Evolutionary conservation across 768 basidiomycete species (phyloP), one percentile per base, ranked within the genome.

Genomic region (Gloeostereum incarnatum): DNA sequence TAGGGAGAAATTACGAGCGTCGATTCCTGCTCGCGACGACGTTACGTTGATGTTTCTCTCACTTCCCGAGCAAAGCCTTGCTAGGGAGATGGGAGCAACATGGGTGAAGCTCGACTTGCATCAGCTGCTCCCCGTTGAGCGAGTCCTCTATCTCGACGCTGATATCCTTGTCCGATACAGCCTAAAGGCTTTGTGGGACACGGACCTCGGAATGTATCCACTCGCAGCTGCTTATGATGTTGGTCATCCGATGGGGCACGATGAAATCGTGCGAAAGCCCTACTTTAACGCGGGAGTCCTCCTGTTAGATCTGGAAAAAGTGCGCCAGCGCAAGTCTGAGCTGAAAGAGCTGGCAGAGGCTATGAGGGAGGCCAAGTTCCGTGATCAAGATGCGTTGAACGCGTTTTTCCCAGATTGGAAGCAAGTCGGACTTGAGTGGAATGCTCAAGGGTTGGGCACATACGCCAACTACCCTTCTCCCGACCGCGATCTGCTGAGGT

Each of bases 281-380:
- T 75, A 75, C 45, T 76, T 76, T 59, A 78, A 76, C 30, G 68
- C 71, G 0, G 74, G 75, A 0, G 71, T 78, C 8, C 45, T 78
- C 38, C 52, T 77, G 7, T 42, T 77, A 42, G 66, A 77, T 53
- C 55, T 77, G 24, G 53, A 68, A 0, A 55, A 53, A 25, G 49
- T 61, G 7, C 57, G 74, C 10, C 26, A 23, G 14, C 39, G 35
- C 3, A 17, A 59, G 2, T 33, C 29, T 3, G 54, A 49, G 1
- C 54, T 74, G 29, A 40, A 48, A 17, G 40, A 38, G 14, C 22
- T 55, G 21, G 59, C 50, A 11, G 33, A 26, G 26, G 36, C 43
- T 30, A 59, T 60, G 58, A 44, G 34, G 25, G 35, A 57, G 7
- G 47, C 63, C 2, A 52, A 31, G 21, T 67, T 55, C 44, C 48